Evolutionary conservation across 768 basidiomycete species (phyloP).

Genomic region (Jaapia argillacea): DNA sequence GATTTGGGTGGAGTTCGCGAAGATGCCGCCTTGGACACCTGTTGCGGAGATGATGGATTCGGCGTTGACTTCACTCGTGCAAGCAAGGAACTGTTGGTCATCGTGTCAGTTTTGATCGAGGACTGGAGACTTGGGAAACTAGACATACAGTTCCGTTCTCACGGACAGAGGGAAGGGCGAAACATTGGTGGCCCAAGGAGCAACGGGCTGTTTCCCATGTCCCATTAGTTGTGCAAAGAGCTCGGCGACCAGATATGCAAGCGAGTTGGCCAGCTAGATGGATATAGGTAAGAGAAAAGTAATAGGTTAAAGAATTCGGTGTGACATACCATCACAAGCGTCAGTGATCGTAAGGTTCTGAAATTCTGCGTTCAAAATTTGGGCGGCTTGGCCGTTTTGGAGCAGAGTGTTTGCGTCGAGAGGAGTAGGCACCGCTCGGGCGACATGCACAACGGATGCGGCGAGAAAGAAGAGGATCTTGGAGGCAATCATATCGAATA

Average conservation of each 20-base stretch:
- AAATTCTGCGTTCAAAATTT: conserved; percentile 40
- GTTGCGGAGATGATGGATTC: conserved; percentile 33
- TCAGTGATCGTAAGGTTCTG: conserved; percentile 27
- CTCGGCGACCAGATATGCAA: conserved; percentile 31
- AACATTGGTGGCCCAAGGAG: conserved; percentile 29
- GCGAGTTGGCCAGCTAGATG: conserved; percentile 30
- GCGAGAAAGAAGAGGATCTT: too few species aligned
- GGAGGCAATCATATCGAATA: too few species aligned
- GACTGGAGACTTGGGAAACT: not conserved
- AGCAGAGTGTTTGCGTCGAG: conserved; percentile 32
- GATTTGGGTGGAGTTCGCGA: not conserved
- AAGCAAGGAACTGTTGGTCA: conserved; percentile 30
- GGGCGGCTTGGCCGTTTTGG: conserved; percentile 39
- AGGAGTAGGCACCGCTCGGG: conserved; percentile 22
- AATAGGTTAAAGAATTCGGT: not conserved
- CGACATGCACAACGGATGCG: too few species aligned
- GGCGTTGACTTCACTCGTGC: conserved; percentile 41
- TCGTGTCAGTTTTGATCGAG: not conserved
- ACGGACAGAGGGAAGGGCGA: conserved; percentile 38
- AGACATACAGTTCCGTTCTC: conserved; percentile 34
- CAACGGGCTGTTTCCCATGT: conserved; percentile 32
- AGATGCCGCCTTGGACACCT: conserved; percentile 29
- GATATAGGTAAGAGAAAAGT: not conserved
- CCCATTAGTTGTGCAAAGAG: conserved; percentile 27
- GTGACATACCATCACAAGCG: conserved; percentile 33